These are phyloP conservation scores for Neurospora sp. DNA, from an alignment of 495 filamentous ascomycete species.

Conservation along the genomic window DNA sequence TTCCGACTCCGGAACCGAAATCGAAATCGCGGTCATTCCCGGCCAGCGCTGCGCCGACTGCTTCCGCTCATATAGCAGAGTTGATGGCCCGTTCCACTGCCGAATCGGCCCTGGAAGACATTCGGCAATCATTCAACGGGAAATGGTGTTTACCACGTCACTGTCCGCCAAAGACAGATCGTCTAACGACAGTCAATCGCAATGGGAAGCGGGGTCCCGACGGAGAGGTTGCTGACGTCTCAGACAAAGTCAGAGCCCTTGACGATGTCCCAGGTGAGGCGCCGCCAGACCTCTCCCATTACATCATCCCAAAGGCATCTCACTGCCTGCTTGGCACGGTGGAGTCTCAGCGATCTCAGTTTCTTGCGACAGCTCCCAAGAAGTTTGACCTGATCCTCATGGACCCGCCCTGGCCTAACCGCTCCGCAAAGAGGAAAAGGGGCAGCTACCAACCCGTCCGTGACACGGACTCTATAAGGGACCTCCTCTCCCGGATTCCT, in stretches of 20 bases:
- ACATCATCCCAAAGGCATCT: slow-evolving; percentile 23
- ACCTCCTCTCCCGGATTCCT: slow-evolving; percentile 41
- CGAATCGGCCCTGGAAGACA: slow-evolving; percentile 30
- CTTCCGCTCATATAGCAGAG: slow-evolving; percentile 31
- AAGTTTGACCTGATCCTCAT: slow-evolving; percentile 71
- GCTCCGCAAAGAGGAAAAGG: slow-evolving; percentile 63
- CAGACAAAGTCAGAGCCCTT: slow-evolving; percentile 14
- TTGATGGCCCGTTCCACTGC: slow-evolving; percentile 35
- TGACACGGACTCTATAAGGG: slow-evolving; percentile 23
- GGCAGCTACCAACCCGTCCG: slow-evolving; percentile 49
- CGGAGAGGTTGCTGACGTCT: background rate
- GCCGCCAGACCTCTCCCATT: background rate
- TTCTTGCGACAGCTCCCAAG: slow-evolving; percentile 23
- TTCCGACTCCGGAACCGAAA: slow-evolving; percentile 36
- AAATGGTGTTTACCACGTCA: slow-evolving; percentile 37
- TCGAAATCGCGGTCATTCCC: background rate
- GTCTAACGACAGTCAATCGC: background rate
- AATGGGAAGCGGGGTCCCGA: slow-evolving; percentile 6
- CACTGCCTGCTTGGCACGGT: slow-evolving; percentile 32
- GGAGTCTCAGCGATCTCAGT: slow-evolving; percentile 17
- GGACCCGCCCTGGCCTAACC: slow-evolving; percentile 92
- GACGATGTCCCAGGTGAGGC: slow-evolving; percentile 7
- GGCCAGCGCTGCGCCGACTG: slow-evolving; percentile 2
- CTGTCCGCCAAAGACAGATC: background rate
- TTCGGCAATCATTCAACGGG: slow-evolving; percentile 23